Conservation (phyloP, 805 yeast species). For the Kazachstania martiniae region DNA sequence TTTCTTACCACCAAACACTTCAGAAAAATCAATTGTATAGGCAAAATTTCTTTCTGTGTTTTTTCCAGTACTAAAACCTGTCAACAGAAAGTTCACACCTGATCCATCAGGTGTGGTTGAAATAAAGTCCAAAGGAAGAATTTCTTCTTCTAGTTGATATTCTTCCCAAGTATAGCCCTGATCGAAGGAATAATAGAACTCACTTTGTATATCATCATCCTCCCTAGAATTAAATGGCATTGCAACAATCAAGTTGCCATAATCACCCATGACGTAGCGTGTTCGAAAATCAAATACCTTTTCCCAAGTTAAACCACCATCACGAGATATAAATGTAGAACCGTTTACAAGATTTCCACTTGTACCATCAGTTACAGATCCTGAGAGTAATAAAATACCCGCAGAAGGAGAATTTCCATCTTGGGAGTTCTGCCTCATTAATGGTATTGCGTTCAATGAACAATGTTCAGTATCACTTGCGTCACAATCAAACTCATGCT, state of each 20-base stretch:
- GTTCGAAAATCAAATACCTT: constrained; percentile 42
- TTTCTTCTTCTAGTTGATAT: constrained; percentile 34
- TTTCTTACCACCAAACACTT: constrained; percentile 37
- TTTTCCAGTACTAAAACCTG: constrained; percentile 28
- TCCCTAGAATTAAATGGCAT: constrained; percentile 33
- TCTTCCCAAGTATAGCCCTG: constrained; percentile 61
- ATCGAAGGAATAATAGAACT: constrained; percentile 48
- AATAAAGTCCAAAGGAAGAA: constrained; percentile 32
- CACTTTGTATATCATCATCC: constrained; percentile 28
- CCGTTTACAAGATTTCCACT: constrained; percentile 2
- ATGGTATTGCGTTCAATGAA: constrained; percentile 18
- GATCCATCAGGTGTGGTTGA: constrained; percentile 63
- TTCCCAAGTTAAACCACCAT: constrained; percentile 71
- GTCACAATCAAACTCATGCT: constrained; percentile 18
- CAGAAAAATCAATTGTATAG: constrained; percentile 42
- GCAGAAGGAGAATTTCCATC: constrained; percentile 38
- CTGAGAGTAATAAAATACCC: constrained; percentile 30
- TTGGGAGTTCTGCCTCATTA: too few species aligned
- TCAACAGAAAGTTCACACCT: constrained; percentile 43
- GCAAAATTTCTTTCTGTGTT: constrained; percentile 6
- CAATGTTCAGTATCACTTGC: constrained; percentile 34
- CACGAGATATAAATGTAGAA: constrained; percentile 55
- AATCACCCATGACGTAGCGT: constrained; percentile 57
- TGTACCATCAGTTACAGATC: constrained; percentile 12
- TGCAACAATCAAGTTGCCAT: constrained; percentile 62